Evolutionary conservation across 2,329 filamentous ascomycete genomes (phyloP), one percentile per base, ranked within the genome.

Genomic region (Tricladium varicosporioides): DNA sequence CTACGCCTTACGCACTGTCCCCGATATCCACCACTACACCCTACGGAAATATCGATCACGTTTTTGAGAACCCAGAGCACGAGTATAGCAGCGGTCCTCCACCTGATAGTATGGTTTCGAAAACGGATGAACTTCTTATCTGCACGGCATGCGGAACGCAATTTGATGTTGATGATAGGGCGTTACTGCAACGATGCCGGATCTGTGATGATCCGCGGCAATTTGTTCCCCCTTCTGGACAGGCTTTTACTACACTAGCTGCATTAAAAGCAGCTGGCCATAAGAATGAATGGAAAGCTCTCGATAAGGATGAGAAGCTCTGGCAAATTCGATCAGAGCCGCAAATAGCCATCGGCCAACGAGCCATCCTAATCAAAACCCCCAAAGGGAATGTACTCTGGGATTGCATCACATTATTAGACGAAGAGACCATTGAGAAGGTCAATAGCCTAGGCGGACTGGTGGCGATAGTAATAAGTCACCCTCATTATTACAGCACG

Each of bases 401-500:
- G 90, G 91, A 94, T 71, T 85, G 87, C 60, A 76, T 94, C 56
- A 80, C 88, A 0, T 83, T 85, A 61, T 74, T 94, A 2, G 87
- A 92, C 68, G 72, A 79, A 1, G 78, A 78, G 2, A 92, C 89
- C 0, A 72, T 89, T 0, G 68, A 73, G 0, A 70, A 72, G 55
- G 83, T 93, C 64, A 76, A 80, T 5, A 69, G 67, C 0, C 75
- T 85, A 5, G 89, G 89, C 45, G 88, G 88, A 0, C 67, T 95
- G 11, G 75, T 76, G 33, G 89, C 86, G 0, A 92, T 94, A 47
- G 84, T 85, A 63, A 90, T 92, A 60, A 86, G 81, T 10, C 89
- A 95, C 72, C 91, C 91, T 52, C 91, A 95, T 70, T 95, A 89
- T 73, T 94, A 90, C 73, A 85, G 85, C 13, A 88, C 89, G 2